Percentiles rank a stretch among this genome's conserved stretches.
These are phyloP conservation scores for Centrapalus pauciflorus DNA, from an alignment of 129 eudicot genomes.

Conservation along the genomic window DNA sequence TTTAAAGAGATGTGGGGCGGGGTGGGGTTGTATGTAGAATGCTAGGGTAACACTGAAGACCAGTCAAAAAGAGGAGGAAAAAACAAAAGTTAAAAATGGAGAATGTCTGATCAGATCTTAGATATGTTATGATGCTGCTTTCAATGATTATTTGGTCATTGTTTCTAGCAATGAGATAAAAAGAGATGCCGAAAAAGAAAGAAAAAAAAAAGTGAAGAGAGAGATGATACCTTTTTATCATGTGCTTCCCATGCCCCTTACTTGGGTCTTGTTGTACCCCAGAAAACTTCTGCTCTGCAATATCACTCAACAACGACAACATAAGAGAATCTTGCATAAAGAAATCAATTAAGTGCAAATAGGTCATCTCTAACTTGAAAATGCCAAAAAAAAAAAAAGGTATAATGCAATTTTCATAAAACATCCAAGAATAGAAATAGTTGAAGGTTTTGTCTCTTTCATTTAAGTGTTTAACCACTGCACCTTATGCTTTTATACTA, in stretches of 20 bases:
- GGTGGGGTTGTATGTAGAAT: conserved; percentile 33
- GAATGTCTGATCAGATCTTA: conserved; percentile 58
- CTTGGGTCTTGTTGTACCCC: conserved; percentile 28
- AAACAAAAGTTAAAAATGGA: conserved; percentile 41
- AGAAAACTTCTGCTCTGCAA: conserved; percentile 19
- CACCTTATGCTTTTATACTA: too few relatives aligned
- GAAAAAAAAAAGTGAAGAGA: conserved; percentile 18
- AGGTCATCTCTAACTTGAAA: not conserved
- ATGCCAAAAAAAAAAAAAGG: not conserved
- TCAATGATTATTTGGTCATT: conserved; percentile 64
- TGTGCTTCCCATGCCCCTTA: conserved; percentile 30
- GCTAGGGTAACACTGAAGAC: conserved; percentile 30
- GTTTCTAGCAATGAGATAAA: conserved; percentile 37
- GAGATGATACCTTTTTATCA: conserved; percentile 24
- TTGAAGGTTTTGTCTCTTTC: too few relatives aligned
- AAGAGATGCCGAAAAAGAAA: conserved; percentile 31
- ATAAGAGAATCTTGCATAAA: not conserved
- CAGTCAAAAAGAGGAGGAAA: conserved; percentile 47
- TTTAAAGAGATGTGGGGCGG: conserved; percentile 20
- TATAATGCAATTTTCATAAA: not conserved
- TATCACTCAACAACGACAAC: not conserved
- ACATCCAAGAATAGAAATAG: not conserved
- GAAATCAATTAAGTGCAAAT: not conserved
- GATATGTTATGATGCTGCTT: conserved; percentile 56
- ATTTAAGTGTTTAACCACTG: too few relatives aligned